Percentiles rank a stretch among this genome's conserved stretches.
Evolutionary conservation across 257 asterid genomes (phyloP).

Genomic region (Solanum ossicruentum): DNA sequence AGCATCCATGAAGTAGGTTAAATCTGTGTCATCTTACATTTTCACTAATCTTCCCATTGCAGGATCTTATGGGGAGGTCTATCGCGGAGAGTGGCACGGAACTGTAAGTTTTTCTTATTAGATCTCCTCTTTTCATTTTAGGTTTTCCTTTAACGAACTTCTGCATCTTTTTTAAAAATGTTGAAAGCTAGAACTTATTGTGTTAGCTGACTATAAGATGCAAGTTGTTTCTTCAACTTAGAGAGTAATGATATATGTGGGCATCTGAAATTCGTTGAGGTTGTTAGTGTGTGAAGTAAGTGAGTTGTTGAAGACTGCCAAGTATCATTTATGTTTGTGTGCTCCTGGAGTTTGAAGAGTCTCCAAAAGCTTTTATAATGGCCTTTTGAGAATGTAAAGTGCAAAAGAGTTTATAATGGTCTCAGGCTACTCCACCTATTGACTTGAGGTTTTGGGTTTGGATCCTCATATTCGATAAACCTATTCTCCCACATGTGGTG

Average conservation of each 20-base stretch:
- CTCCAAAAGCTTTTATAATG: neutral
- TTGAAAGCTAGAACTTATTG: neutral
- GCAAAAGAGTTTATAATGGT: neutral
- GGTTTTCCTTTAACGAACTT: neutral
- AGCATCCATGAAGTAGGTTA: slow-evolving; percentile 1
- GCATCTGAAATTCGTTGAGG: neutral
- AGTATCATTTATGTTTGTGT: neutral
- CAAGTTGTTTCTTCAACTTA: neutral
- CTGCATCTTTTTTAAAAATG: neutral
- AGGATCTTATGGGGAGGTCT: slow-evolving; percentile 98
- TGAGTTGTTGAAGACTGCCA: neutral
- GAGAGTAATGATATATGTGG: neutral
- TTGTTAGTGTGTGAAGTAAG: neutral
- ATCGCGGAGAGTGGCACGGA: slow-evolving; percentile 98
- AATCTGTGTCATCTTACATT: neutral
- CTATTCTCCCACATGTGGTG: neutral
- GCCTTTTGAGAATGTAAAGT: neutral
- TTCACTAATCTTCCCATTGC: slow-evolving; percentile 12
- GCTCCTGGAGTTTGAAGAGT: neutral
- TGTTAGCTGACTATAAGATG: neutral
- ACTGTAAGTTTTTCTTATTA: slow-evolving; percentile 54
- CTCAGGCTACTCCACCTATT: neutral
- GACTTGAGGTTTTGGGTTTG: neutral
- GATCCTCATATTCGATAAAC: neutral
- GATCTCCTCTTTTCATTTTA: neutral